These are phyloP conservation scores for Berkeleyomyces basicola DNA, from an alignment of 2,329 filamentous ascomycete species.

Conservation along the genomic window DNA sequence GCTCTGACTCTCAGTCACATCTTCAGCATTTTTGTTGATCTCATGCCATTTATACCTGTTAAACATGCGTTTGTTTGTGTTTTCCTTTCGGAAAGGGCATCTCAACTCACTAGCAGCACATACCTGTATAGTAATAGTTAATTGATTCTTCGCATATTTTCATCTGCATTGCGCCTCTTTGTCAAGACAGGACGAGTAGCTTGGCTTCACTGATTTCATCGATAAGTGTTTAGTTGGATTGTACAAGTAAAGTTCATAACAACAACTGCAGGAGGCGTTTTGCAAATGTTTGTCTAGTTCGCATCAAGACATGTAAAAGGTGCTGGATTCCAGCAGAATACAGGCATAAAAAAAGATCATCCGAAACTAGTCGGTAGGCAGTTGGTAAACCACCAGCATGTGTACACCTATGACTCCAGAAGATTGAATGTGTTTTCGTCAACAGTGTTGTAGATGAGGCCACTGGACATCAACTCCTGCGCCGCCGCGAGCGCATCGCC, in stretches of 20 bases:
- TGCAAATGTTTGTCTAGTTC: not conserved
- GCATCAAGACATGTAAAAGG: not conserved
- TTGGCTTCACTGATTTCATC: too few relatives aligned
- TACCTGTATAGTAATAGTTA: too few relatives aligned
- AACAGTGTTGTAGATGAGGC: constrained; percentile 75
- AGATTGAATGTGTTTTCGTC: constrained; percentile 88
- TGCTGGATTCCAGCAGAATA: not conserved
- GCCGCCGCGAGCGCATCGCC: constrained; percentile 59
- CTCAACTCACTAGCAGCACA: too few relatives aligned
- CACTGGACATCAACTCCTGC: constrained; percentile 59
- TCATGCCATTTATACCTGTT: not conserved
- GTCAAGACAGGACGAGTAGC: too few relatives aligned
- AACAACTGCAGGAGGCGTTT: not conserved
- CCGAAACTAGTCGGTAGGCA: not conserved
- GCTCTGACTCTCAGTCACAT: not conserved
- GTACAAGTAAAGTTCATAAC: not conserved
- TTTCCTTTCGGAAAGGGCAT: too few relatives aligned
- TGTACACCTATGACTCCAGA: constrained; percentile 42
- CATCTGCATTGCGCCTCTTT: too few relatives aligned
- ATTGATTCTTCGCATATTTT: too few relatives aligned
- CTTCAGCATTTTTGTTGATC: not conserved
- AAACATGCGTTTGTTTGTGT: too few relatives aligned
- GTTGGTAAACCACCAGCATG: not conserved
- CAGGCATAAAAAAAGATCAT: not conserved
- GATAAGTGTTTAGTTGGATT: too few relatives aligned